Percentiles rank a stretch among this genome's conserved stretches.
These are phyloP conservation scores for Mallotus repandus DNA, from an alignment of 441 rosid genomes.

Conservation along the genomic window DNA sequence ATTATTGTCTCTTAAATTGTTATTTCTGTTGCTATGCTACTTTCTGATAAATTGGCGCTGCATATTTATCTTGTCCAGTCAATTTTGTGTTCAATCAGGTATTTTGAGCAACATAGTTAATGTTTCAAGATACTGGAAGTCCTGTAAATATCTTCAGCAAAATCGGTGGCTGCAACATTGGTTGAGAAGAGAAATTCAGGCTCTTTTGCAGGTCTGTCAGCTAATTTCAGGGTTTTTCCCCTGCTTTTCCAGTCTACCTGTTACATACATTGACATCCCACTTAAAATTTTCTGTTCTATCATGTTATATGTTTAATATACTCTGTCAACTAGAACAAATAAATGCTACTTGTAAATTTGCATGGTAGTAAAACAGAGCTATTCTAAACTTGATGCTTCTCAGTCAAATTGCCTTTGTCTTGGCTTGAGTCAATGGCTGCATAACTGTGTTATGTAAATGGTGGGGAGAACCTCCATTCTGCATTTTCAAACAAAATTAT, in stretches of 20 bases:
- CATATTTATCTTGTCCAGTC: constrained; percentile 22
- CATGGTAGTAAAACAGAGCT: neutral
- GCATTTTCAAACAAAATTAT: neutral
- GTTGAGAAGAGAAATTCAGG: constrained; percentile 87
- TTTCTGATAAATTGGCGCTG: constrained; percentile 13
- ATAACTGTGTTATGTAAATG: neutral
- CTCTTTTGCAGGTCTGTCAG: constrained; percentile 68
- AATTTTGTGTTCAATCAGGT: constrained; percentile 47
- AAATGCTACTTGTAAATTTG: neutral
- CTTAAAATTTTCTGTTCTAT: neutral
- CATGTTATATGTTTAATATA: neutral
- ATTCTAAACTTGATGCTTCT: neutral
- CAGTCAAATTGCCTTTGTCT: neutral
- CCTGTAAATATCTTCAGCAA: constrained; percentile 53
- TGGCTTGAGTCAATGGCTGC: constrained; percentile 1
- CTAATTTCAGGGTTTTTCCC: neutral
- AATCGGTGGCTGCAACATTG: constrained; percentile 67
- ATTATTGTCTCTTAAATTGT: constrained; percentile 11
- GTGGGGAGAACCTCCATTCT: neutral
- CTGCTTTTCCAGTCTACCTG: neutral
- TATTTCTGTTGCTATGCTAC: constrained; percentile 8
- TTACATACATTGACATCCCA: neutral
- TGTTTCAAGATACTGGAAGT: constrained; percentile 65
- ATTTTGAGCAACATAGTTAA: constrained; percentile 44
- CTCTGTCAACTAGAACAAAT: neutral